Evolutionary conservation across 2,329 filamentous ascomycete species (phyloP).

Genomic region (Macrophomina pseudophaseolina): DNA sequence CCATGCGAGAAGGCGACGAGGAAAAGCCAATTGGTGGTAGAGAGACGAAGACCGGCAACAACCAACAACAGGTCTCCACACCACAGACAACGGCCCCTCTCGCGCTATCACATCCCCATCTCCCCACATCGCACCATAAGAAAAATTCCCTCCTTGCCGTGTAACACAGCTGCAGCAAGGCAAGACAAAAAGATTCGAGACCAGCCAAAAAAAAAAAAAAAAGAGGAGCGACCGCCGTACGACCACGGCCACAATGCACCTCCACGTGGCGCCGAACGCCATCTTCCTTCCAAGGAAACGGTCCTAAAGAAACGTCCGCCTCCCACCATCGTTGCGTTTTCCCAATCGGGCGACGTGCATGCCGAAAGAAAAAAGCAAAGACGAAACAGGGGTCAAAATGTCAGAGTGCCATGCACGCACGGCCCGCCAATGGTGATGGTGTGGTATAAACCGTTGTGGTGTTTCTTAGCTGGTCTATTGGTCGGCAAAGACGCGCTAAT

Average conservation of each 20-base stretch:
- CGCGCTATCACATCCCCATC: not conserved
- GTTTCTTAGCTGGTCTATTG: not conserved
- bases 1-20: not conserved
- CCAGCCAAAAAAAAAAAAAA: not conserved
- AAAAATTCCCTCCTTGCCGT: not conserved
- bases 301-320: constrained; percentile 13
- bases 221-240: not conserved
- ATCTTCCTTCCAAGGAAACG: not conserved
- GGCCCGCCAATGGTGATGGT: not conserved
- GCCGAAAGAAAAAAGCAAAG: constrained; percentile 10
- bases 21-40: not conserved
- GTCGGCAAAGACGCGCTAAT: constrained; percentile 14
- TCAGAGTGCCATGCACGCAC: constrained; percentile 17
- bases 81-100: not conserved
- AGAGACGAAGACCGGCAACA: not conserved
- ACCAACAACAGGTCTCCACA: not conserved
- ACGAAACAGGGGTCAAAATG: not conserved
- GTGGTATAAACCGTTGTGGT: not conserved
- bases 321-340: not conserved
- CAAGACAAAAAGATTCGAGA: not conserved
- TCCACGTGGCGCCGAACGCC: constrained; percentile 5
- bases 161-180: constrained; percentile 10
- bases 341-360: constrained; percentile 18
- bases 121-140: constrained; percentile 1
- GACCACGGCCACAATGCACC: not conserved